Conservation (phyloP, 2,329 filamentous ascomycete genomes). For the Onygenales sp. region DNA sequence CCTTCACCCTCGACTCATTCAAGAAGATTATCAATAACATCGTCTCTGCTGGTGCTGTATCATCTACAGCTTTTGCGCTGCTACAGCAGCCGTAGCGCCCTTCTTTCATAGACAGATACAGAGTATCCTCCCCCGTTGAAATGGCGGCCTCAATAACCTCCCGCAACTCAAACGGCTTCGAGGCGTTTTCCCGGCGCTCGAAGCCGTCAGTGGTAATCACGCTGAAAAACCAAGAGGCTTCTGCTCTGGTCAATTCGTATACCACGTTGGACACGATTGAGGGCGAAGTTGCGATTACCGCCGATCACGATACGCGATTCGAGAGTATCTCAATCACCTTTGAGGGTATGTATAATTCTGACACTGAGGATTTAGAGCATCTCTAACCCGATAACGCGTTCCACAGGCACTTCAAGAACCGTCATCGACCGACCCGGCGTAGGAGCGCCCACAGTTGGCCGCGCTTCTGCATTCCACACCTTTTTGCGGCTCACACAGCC, state of each 20-base stretch:
- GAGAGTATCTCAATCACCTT: constrained; percentile 21
- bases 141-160: neutral
- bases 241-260: constrained; percentile 17
- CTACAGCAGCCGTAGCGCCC: neutral
- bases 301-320: constrained; percentile 20
- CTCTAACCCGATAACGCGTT: neutral
- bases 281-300: constrained; percentile 18
- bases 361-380: constrained; percentile 7
- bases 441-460: constrained; percentile 43
- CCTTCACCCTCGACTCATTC: too few species aligned
- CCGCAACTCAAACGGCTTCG: neutral
- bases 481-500: constrained; percentile 56
- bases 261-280: constrained; percentile 23
- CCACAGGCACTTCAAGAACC: constrained; percentile 40
- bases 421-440: constrained; percentile 47
- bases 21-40: too few species aligned
- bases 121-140: neutral
- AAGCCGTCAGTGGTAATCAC: constrained; percentile 14
- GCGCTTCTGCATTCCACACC: constrained; percentile 47
- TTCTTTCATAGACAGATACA: neutral
- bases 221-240: constrained; percentile 12
- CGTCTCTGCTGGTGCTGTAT: too few species aligned
- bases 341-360: constrained; percentile 14
- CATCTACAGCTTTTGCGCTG: neutral
- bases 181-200: neutral